phyloP scores from a whole-genome alignment of 257 asterid species.

The Solanum chaucha region DNA sequence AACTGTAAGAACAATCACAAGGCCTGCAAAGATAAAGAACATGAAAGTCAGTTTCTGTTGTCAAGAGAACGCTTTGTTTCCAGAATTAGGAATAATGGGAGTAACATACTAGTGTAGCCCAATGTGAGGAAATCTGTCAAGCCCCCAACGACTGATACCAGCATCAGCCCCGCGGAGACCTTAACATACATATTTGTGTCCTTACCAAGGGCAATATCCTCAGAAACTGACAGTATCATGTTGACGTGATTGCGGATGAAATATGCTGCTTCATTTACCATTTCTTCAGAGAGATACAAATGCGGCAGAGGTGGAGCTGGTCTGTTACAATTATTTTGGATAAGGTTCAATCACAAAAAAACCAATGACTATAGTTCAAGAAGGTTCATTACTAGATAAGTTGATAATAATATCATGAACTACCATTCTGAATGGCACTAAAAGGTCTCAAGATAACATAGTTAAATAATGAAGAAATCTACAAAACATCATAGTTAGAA shows the following conservation, averaged over 20 bases:
- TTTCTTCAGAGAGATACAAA: constrained; percentile 66
- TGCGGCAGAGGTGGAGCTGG: constrained; percentile 84
- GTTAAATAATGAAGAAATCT: background rate
- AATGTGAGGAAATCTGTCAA: constrained; percentile 46
- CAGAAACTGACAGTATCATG: constrained; percentile 33
- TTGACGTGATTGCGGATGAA: constrained; percentile 36
- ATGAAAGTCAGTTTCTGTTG: background rate
- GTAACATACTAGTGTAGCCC: constrained; percentile 46
- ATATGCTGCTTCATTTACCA: constrained; percentile 32
- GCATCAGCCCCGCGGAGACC: constrained; percentile 34
- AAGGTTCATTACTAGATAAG: background rate
- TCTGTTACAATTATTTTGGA: constrained; percentile 30
- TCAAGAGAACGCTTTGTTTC: background rate
- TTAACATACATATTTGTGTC: constrained; percentile 49
- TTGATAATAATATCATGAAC: background rate
- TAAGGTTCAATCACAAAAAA: background rate
- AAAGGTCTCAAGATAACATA: background rate
- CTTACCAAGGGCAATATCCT: constrained; percentile 60
- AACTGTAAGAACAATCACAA: constrained; percentile 44
- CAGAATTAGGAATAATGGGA: background rate
- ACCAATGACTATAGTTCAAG: background rate
- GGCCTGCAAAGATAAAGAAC: constrained; percentile 32
- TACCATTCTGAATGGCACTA: background rate
- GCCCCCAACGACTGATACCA: constrained; percentile 39
- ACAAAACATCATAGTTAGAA: background rate